A percentile compares a stretch with the other conserved stretches of the same genome.
These are phyloP conservation scores for Paramecium bursaria DNA, from an alignment of 73 alveolate species.

Conservation along the genomic window DNA sequence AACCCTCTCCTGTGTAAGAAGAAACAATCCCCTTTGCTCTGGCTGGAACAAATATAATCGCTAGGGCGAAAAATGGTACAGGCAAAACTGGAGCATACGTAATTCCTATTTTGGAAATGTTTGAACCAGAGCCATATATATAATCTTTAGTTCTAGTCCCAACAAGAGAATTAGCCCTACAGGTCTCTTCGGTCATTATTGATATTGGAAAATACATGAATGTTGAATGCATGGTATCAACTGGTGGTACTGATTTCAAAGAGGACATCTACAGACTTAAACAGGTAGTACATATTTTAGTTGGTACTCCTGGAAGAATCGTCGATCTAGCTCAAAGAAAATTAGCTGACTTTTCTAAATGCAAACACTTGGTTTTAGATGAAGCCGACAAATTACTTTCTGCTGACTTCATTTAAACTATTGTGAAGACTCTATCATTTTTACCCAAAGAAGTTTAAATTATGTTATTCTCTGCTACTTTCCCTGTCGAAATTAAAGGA, in stretches of 20 bases:
- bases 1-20: slow-evolving; percentile 84
- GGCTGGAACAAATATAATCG: slow-evolving; percentile 84
- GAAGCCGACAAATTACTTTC: slow-evolving; percentile 98
- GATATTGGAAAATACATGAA: slow-evolving; percentile 88
- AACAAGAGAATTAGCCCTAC: slow-evolving; percentile 97
- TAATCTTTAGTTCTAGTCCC: slow-evolving; percentile 92
- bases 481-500: slow-evolving; percentile 92
- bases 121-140: slow-evolving; percentile 80
- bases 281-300: slow-evolving; percentile 88
- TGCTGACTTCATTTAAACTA: slow-evolving; percentile 88
- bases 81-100: slow-evolving; percentile 97
- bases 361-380: slow-evolving; percentile 91
- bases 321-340: slow-evolving; percentile 88
- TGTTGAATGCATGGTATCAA: slow-evolving; percentile 97
- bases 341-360: slow-evolving; percentile 84
- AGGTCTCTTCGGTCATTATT: slow-evolving; percentile 86
- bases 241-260: slow-evolving; percentile 97
- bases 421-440: slow-evolving; percentile 85
- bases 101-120: slow-evolving; percentile 86
- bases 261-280: slow-evolving; percentile 94
- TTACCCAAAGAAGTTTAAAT: slow-evolving; percentile 89
- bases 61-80: slow-evolving; percentile 98
- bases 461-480: slow-evolving; percentile 98
- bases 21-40: slow-evolving; percentile 82
- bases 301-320: slow-evolving; percentile 90